These are phyloP conservation scores for Nakazawaea holstii DNA, from an alignment of 805 yeast genomes.

Conservation along the genomic window DNA sequence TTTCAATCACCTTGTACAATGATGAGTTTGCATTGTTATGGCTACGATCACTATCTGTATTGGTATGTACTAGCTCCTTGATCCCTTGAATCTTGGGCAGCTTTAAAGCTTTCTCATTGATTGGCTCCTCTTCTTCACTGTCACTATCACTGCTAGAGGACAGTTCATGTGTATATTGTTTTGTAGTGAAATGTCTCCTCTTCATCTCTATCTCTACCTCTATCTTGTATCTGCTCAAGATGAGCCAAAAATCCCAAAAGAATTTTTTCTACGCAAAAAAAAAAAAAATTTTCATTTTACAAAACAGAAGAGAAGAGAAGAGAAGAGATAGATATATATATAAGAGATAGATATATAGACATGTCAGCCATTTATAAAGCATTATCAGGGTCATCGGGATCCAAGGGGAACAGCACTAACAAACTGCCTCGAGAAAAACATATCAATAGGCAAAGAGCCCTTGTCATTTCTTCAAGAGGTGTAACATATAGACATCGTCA, in stretches of 20 bases:
- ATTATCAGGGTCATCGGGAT: slow-evolving; percentile 27
- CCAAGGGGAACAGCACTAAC: slow-evolving; percentile 31
- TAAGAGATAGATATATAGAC: neutral
- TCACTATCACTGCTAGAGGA: slow-evolving; percentile 16
- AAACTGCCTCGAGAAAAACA: slow-evolving; percentile 42
- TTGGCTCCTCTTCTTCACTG: neutral
- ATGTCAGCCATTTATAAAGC: slow-evolving; percentile 78
- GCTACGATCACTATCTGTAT: no score
- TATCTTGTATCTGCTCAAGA: neutral
- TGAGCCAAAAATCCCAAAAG: neutral
- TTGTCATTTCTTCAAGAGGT: slow-evolving; percentile 91
- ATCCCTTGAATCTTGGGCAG: neutral
- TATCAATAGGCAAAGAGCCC: slow-evolving; percentile 81
- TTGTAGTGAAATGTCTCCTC: slow-evolving; percentile 8
- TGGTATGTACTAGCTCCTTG: neutral
- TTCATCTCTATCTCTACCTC: slow-evolving; percentile 1
- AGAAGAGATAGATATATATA: neutral
- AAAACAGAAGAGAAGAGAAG: slow-evolving; percentile 8
- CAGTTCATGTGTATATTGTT: slow-evolving; percentile 20
- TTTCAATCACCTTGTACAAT: neutral
- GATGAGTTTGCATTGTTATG: no score
- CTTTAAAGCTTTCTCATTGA: neutral
- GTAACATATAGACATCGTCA: slow-evolving; percentile 95
- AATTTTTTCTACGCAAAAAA: neutral
- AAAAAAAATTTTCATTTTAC: neutral